Evolutionary conservation across 805 yeast genomes (phyloP).

Genomic region (Candida succiphila): DNA sequence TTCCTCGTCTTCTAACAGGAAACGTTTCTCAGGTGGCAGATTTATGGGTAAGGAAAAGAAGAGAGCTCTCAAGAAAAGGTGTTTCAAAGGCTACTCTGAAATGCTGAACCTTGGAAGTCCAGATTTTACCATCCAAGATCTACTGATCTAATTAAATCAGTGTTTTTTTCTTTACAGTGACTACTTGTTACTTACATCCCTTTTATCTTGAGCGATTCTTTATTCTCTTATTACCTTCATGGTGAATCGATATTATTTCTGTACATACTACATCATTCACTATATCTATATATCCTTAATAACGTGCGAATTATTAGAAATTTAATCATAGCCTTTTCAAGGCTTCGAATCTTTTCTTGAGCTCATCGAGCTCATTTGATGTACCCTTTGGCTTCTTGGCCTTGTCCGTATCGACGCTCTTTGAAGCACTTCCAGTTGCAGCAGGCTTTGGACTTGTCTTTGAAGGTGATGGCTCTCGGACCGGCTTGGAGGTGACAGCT

Average conservation of each 20-base stretch:
- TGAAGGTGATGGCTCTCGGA: constrained; percentile 31
- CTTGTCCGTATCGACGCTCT: constrained; percentile 26
- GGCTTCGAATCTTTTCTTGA: constrained; percentile 71
- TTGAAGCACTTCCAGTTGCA: constrained; percentile 29
- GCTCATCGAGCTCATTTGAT: constrained; percentile 48
- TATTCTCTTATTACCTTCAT: neutral
- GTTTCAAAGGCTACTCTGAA: constrained; percentile 19
- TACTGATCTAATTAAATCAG: constrained; percentile 8
- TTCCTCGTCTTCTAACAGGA: neutral
- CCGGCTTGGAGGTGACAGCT: too few relatives aligned
- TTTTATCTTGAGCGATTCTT: neutral
- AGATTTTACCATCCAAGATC: constrained; percentile 13
- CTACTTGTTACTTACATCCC: neutral
- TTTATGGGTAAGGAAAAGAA: constrained; percentile 5
- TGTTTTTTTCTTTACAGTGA: neutral
- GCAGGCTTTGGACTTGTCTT: constrained; percentile 29
- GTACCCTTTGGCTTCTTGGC: constrained; percentile 10
- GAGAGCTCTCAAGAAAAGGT: constrained; percentile 20
- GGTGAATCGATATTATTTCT: neutral
- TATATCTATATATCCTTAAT: neutral
- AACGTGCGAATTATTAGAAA: neutral
- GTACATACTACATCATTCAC: neutral
- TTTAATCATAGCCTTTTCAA: constrained; percentile 33
- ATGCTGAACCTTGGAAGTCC: constrained; percentile 19
- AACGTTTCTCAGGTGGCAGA: neutral